Conservation (phyloP, 2,329 filamentous ascomycete species). For the Neurospora crassa region DNA sequence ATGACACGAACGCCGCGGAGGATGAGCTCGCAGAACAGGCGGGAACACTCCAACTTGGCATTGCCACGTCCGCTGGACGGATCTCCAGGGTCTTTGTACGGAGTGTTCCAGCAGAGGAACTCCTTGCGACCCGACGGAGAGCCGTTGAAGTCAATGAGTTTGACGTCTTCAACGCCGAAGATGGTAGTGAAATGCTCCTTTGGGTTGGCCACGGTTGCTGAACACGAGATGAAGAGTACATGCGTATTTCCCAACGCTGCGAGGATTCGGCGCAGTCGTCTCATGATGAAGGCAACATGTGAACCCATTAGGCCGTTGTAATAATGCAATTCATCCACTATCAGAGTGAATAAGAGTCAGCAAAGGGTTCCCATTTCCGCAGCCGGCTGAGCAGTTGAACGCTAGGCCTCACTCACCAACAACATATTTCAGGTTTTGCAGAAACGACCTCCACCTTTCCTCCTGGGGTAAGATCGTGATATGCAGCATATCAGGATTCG, state of each 20-base stretch:
- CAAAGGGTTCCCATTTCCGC: neutral
- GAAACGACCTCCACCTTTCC: conserved; percentile 74
- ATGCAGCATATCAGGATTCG: conserved; percentile 96
- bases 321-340: conserved; percentile 79
- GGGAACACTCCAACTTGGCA: conserved; percentile 75
- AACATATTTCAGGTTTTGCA: conserved; percentile 84
- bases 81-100: conserved; percentile 81
- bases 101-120: conserved; percentile 96
- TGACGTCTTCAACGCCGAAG: conserved; percentile 79
- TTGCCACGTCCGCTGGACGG: conserved; percentile 79
- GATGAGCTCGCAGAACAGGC: conserved; percentile 82
- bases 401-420: conserved; percentile 35
- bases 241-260: conserved; percentile 78
- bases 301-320: conserved; percentile 94
- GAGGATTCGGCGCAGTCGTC: conserved; percentile 76
- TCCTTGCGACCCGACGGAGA: conserved; percentile 90
- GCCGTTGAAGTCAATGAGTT: conserved; percentile 80
- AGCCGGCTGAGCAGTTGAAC: neutral
- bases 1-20: conserved; percentile 84
- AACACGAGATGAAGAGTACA: conserved; percentile 90
- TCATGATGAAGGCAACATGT: conserved; percentile 92
- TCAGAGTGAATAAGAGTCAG: neutral
- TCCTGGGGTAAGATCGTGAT: conserved; percentile 90
- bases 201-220: conserved; percentile 91
- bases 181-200: conserved; percentile 85